These are phyloP conservation scores for Pseudohalonectria lignicola DNA, from an alignment of 2,329 filamentous ascomycete genomes.

Conservation along the genomic window DNA sequence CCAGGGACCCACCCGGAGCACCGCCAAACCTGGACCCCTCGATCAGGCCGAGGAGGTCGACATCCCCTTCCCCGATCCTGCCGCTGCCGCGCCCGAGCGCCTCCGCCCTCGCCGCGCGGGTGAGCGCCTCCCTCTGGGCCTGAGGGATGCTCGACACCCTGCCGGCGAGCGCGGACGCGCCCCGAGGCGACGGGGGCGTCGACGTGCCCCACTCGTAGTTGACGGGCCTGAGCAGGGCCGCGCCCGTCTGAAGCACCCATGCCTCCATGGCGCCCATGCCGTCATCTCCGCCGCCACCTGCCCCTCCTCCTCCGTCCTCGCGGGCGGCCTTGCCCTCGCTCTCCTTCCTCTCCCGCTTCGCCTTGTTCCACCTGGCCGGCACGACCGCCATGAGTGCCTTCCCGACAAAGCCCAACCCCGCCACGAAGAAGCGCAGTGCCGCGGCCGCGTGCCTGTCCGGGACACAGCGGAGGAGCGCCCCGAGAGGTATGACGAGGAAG, in stretches of 20 bases:
- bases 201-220: constrained; percentile 13
- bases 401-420: constrained; percentile 16
- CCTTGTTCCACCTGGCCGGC: constrained; percentile 7
- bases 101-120: constrained; percentile 3
- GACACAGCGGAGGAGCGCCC: constrained; percentile 27
- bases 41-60: constrained; percentile 7
- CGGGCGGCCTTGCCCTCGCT: neutral
- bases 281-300: constrained; percentile 1
- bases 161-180: neutral
- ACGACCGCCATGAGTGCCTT: constrained; percentile 8
- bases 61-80: constrained; percentile 4
- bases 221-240: constrained; percentile 10
- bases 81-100: constrained; percentile 2
- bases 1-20: too few species aligned
- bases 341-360: constrained; percentile 4
- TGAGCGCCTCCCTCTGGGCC: constrained; percentile 11
- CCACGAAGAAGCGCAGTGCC: constrained; percentile 13
- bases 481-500: constrained; percentile 53
- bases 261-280: constrained; percentile 8
- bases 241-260: constrained; percentile 13
- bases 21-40: constrained; percentile 8
- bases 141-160: constrained; percentile 9
- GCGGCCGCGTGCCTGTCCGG: constrained; percentile 29
- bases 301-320: neutral
- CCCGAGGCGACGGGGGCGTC: constrained; percentile 7